Evolutionary conservation across 169 alveolate genomes (phyloP).

Genomic region (Babesia divergens): DNA sequence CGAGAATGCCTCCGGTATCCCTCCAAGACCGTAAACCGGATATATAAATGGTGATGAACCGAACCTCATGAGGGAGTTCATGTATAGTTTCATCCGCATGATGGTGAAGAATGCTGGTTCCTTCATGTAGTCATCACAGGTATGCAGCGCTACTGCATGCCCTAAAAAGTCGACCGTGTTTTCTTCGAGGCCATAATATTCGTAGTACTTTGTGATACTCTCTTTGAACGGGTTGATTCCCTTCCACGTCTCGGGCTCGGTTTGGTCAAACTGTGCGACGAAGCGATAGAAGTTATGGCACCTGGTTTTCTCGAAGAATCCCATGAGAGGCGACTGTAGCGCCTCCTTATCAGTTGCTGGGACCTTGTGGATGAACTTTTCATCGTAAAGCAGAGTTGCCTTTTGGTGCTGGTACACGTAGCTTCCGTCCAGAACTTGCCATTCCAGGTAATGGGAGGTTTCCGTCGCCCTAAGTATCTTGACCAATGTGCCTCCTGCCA

Average conservation of each 20-base stretch:
- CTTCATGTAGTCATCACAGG: constrained; percentile 88
- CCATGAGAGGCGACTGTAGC: constrained; percentile 92
- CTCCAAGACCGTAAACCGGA: constrained; percentile 97
- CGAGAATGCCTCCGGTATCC: constrained; percentile 96
- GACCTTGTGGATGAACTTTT: constrained; percentile 94
- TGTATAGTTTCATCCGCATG: constrained; percentile 89
- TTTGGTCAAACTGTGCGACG: constrained; percentile 84
- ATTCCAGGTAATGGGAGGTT: constrained; percentile 88
- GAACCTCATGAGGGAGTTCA: constrained; percentile 91
- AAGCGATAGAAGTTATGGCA: constrained; percentile 92
- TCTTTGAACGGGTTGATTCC: constrained; percentile 82
- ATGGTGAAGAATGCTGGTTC: constrained; percentile 89
- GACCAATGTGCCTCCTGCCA: constrained; percentile 97
- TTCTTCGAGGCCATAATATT: constrained; percentile 89
- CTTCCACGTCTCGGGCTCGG: constrained; percentile 87
- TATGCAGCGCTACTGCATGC: constrained; percentile 95
- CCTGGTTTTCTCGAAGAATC: constrained; percentile 94
- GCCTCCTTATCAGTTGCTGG: constrained; percentile 99
- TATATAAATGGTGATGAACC: constrained; percentile 97
- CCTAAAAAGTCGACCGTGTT: constrained; percentile 97
- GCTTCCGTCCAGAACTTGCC: constrained; percentile 97
- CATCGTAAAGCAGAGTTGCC: constrained; percentile 90
- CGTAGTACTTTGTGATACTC: constrained; percentile 86
- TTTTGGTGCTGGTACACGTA: constrained; percentile 95
- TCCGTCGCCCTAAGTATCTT: constrained; percentile 92